These are phyloP conservation scores for Clausena lansium DNA, from an alignment of 345 rosid genomes.

Conservation along the genomic window DNA sequence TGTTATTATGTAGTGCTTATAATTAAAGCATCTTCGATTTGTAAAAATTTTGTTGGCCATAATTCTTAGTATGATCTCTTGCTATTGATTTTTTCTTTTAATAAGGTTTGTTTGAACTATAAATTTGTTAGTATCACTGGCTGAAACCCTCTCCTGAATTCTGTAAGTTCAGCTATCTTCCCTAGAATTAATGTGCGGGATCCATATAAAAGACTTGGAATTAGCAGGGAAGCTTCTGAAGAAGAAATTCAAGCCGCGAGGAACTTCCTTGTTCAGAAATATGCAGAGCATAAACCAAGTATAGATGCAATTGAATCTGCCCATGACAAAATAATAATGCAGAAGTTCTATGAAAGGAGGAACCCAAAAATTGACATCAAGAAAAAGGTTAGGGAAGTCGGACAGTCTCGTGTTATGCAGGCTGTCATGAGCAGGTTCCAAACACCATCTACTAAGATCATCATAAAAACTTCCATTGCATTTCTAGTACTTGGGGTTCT, in stretches of 20 bases:
- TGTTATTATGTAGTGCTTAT: neutral
- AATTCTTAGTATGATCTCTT: neutral
- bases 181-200: slow-evolving; percentile 83
- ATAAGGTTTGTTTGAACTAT: neutral
- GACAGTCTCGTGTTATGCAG: slow-evolving; percentile 68
- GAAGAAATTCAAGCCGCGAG: slow-evolving; percentile 94
- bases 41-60: neutral
- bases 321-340: slow-evolving; percentile 91
- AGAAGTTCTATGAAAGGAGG: slow-evolving; percentile 80
- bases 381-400: slow-evolving; percentile 71
- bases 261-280: slow-evolving; percentile 77
- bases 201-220: slow-evolving; percentile 88
- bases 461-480: slow-evolving; percentile 58
- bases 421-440: slow-evolving; percentile 67
- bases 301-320: slow-evolving; percentile 90
- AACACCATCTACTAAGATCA: slow-evolving; percentile 61
- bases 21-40: neutral
- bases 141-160: slow-evolving; percentile 16
- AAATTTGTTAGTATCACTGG: neutral
- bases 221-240: slow-evolving; percentile 92
- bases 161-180: slow-evolving; percentile 54
- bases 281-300: slow-evolving; percentile 85
- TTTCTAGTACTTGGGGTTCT: slow-evolving; percentile 74
- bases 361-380: slow-evolving; percentile 75
- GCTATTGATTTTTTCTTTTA: neutral